A percentile compares a stretch with the other conserved stretches of the same genome.
phyloP scores from a whole-genome alignment of 2,329 filamentous ascomycete species.

The Aureobasidium namibiae region DNA sequence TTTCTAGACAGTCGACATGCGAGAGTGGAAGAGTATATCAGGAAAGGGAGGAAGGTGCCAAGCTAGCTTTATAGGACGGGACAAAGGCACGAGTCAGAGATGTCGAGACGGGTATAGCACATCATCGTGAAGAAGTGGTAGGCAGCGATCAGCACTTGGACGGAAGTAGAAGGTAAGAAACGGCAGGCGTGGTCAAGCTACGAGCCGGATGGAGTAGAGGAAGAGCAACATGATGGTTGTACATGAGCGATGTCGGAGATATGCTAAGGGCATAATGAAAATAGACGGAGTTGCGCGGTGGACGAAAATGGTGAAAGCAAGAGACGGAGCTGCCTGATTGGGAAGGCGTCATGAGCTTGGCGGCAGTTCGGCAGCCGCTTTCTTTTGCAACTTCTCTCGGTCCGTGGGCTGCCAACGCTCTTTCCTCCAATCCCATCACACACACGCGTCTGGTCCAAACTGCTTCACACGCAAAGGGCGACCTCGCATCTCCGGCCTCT shows the following conservation, averaged over 20 bases:
- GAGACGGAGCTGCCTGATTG: neutral
- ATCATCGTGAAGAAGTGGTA: neutral
- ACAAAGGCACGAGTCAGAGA: neutral
- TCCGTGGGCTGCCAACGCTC: neutral
- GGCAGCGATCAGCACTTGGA: conserved; percentile 12
- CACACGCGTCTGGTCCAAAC: neutral
- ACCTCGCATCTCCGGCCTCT: neutral
- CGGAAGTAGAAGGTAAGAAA: conserved; percentile 9
- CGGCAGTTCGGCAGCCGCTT: neutral
- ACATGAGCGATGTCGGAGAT: conserved; percentile 6
- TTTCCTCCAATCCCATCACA: conserved; percentile 9
- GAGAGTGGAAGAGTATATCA: neutral
- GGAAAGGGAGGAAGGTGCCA: neutral
- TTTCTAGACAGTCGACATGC: neutral
- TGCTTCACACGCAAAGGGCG: neutral
- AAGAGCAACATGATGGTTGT: neutral
- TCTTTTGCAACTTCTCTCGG: neutral
- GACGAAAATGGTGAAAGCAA: neutral
- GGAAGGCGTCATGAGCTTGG: neutral
- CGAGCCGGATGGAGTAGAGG: neutral
- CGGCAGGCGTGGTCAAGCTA: neutral
- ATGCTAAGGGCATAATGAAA: neutral
- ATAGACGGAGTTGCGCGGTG: neutral
- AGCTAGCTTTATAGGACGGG: neutral
- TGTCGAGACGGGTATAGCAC: neutral